phyloP scores from a whole-genome alignment of 2,329 filamentous ascomycete species.

The Knoxdaviesia capensis region DNA sequence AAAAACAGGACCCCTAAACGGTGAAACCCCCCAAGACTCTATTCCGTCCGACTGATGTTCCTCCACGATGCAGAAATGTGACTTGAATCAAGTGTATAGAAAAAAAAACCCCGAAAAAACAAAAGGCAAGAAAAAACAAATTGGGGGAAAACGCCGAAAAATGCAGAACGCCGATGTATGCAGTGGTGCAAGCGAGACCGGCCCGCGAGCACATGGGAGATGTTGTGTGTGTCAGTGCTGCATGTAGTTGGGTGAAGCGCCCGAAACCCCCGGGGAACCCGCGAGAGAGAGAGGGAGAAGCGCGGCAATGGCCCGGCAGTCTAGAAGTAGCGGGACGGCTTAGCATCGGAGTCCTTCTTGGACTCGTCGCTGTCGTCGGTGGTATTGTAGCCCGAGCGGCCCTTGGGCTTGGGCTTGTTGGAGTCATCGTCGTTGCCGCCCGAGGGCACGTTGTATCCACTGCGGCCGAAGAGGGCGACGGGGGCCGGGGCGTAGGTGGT shows the following conservation, averaged over 20 bases:
- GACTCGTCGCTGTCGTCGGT: slow-evolving; percentile 3
- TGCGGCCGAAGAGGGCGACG: slow-evolving; percentile 17
- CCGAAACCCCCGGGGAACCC: slow-evolving; percentile 7
- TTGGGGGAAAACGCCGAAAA: neutral
- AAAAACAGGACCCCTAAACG: neutral
- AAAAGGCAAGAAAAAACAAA: neutral
- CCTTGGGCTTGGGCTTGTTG: slow-evolving; percentile 8
- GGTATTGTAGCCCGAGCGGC: slow-evolving; percentile 21
- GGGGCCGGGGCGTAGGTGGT: slow-evolving; percentile 9
- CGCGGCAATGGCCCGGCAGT: neutral
- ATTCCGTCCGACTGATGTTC: neutral
- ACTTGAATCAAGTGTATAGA: neutral
- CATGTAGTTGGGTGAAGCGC: neutral
- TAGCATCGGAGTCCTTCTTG: slow-evolving; percentile 1
- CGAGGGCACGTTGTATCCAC: slow-evolving; percentile 21
- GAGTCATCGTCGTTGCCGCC: slow-evolving; percentile 11
- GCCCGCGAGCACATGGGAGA: neutral
- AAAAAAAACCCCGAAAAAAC: neutral
- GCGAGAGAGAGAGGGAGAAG: slow-evolving; percentile 1
- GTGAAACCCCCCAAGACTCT: neutral
- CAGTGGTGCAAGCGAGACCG: neutral
- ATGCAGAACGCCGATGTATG: neutral
- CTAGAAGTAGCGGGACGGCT: slow-evolving; percentile 1
- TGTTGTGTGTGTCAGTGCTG: neutral
- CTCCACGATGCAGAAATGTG: neutral